Evolutionary conservation across 2,329 filamentous ascomycete species (phyloP).

Genomic region (Penicillium sp.): DNA sequence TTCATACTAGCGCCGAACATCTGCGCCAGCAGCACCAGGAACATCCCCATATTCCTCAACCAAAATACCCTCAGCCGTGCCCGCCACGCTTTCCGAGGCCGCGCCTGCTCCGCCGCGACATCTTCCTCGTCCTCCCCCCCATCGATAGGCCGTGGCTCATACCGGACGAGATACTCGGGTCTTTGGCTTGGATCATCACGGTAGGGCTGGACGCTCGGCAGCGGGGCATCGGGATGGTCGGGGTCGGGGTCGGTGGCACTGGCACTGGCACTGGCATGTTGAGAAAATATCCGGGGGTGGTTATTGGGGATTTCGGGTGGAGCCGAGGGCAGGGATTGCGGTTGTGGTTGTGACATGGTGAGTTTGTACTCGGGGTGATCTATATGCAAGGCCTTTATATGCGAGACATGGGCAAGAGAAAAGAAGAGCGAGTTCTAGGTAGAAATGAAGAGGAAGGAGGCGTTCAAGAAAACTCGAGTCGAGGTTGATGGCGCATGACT

Average conservation of each 20-base stretch:
- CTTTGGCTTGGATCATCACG: conserved; percentile 14
- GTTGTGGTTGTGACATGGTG: neutral
- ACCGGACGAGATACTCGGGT: conserved; percentile 13
- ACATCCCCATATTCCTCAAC: conserved; percentile 69
- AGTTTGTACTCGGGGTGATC: neutral
- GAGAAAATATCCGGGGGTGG: neutral
- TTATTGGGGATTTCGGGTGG: neutral
- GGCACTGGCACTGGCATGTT: neutral
- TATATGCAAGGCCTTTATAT: neutral
- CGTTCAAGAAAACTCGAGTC: neutral
- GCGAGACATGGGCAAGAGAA: neutral
- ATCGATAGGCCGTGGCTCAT: conserved; percentile 25
- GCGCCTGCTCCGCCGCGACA: conserved; percentile 2
- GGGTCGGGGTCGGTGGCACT: neutral
- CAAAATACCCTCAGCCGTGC: conserved; percentile 46
- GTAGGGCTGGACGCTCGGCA: conserved; percentile 6
- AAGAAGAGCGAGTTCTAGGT: too few species aligned
- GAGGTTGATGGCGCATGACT: neutral
- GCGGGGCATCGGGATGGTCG: neutral
- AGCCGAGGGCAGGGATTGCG: neutral
- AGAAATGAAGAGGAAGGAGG: neutral
- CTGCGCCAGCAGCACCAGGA: conserved; percentile 73
- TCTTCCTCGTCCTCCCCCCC: conserved; percentile 14
- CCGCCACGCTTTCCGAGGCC: conserved; percentile 32
- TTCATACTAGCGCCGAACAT: conserved; percentile 87